phyloP scores from a whole-genome alignment of 2,329 filamentous ascomycete genomes.

The Epichloe coenophiala region DNA sequence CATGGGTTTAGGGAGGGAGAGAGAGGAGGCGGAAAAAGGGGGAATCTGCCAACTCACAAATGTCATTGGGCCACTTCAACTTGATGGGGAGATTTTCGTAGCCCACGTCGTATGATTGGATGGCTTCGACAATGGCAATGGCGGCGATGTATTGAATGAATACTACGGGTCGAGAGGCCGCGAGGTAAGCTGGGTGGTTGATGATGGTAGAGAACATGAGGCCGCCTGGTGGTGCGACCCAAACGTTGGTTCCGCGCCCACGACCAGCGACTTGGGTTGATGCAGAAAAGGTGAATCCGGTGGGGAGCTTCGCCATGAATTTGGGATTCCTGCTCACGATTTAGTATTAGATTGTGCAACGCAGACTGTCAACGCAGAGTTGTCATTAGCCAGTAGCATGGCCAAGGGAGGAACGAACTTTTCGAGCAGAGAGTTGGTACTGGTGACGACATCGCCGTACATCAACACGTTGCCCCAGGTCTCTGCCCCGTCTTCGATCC shows the following conservation, averaged over 20 bases:
- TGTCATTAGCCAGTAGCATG: too few relatives aligned
- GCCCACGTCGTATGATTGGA: conserved; percentile 63
- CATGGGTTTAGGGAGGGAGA: neutral
- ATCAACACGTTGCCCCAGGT: conserved; percentile 67
- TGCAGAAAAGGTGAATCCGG: conserved; percentile 77
- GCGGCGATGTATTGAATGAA: conserved; percentile 91
- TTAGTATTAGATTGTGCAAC: too few relatives aligned
- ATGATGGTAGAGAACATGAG: conserved; percentile 83
- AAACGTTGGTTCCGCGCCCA: conserved; percentile 83
- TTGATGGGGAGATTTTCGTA: conserved; percentile 68
- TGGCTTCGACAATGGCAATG: conserved; percentile 72
- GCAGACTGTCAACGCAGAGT: too few relatives aligned
- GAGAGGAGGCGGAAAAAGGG: too few relatives aligned
- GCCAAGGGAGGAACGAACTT: conserved; percentile 39
- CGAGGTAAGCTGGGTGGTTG: conserved; percentile 64
- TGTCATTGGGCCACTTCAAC: conserved; percentile 96
- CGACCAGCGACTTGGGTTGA: conserved; percentile 80
- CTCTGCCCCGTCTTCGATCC: conserved; percentile 37
- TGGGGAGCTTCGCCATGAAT: conserved; percentile 61
- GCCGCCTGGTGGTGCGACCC: conserved; percentile 78
- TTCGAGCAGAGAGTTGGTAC: conserved; percentile 85
- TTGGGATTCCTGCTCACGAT: conserved; percentile 51
- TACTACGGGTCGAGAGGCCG: conserved; percentile 62
- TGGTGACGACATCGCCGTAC: conserved; percentile 86
- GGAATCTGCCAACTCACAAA: conserved; percentile 40